phyloP scores from a whole-genome alignment of 805 yeast species.

The Schwanniomyces pseudopolymorphus region DNA sequence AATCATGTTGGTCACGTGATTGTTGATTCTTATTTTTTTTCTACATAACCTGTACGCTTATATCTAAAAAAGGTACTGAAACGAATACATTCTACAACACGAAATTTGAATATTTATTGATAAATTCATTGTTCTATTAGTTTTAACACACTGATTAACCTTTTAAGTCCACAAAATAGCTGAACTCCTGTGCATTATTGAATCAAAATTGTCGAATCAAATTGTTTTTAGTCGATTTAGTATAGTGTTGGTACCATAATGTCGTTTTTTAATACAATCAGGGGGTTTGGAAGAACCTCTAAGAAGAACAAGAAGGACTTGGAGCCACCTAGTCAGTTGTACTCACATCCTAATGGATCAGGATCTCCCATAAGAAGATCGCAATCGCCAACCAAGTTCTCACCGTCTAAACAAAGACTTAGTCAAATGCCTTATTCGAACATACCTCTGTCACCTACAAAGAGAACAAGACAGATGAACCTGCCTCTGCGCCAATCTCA shows the following conservation, averaged over 20 bases:
- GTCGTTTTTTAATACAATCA: slow-evolving; percentile 48
- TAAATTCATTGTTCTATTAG: neutral
- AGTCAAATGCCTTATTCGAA: slow-evolving; percentile 9
- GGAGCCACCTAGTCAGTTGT: slow-evolving; percentile 30
- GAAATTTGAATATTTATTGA: neutral
- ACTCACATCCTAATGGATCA: slow-evolving; percentile 28
- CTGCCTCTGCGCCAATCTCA: slow-evolving; percentile 11
- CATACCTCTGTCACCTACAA: slow-evolving; percentile 18
- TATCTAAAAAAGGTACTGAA: neutral
- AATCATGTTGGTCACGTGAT: neutral
- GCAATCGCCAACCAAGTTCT: slow-evolving; percentile 41
- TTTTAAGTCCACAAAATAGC: neutral
- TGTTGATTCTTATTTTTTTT: neutral
- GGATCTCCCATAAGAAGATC: slow-evolving; percentile 36
- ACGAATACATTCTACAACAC: neutral
- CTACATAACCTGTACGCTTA: neutral
- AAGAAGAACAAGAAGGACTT: slow-evolving; percentile 44
- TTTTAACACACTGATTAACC: neutral
- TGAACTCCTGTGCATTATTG: neutral
- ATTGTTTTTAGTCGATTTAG: neutral
- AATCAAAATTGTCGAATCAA: neutral
- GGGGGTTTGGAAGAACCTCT: slow-evolving; percentile 48
- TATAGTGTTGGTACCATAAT: slow-evolving; percentile 8
- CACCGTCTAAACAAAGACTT: slow-evolving; percentile 36
- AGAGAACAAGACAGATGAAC: slow-evolving; percentile 9